Evolutionary conservation across 2,329 filamentous ascomycete genomes (phyloP).

Genomic region (Fusarium dlaminii): DNA sequence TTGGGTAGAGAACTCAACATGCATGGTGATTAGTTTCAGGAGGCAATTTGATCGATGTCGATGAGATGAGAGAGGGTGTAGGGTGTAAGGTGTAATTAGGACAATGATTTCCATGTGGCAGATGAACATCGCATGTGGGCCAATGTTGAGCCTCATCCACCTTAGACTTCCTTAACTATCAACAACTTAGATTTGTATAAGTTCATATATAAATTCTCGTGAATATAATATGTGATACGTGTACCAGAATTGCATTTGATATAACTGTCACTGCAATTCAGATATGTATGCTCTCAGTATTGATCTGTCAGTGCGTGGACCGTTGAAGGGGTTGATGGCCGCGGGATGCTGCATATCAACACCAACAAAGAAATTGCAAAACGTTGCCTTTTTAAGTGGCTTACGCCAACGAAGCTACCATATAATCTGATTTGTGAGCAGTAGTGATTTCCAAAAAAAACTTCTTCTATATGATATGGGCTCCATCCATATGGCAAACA

Average conservation of each 20-base stretch:
- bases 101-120: conserved; percentile 1
- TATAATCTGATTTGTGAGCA: too few relatives aligned
- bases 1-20: conserved; percentile 6
- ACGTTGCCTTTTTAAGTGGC: background rate
- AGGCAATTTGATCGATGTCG: background rate
- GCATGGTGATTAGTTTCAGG: background rate
- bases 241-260: background rate
- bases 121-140: background rate
- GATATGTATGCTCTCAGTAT: background rate
- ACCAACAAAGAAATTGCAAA: background rate
- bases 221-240: background rate
- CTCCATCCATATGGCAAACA: background rate
- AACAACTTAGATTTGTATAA: background rate
- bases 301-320: background rate
- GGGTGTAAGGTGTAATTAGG: background rate
- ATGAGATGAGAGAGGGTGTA: background rate
- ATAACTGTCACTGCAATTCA: background rate
- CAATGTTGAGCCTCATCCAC: conserved; percentile 23
- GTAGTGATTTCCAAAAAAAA: background rate
- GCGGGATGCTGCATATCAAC: background rate
- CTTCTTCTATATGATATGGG: background rate
- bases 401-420: background rate
- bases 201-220: background rate
- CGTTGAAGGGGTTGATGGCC: background rate
- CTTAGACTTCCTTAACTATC: background rate